Evolutionary conservation across 345 rosid species (phyloP), one percentile per base, ranked within the genome.

Genomic region (Pistacia vera): DNA sequence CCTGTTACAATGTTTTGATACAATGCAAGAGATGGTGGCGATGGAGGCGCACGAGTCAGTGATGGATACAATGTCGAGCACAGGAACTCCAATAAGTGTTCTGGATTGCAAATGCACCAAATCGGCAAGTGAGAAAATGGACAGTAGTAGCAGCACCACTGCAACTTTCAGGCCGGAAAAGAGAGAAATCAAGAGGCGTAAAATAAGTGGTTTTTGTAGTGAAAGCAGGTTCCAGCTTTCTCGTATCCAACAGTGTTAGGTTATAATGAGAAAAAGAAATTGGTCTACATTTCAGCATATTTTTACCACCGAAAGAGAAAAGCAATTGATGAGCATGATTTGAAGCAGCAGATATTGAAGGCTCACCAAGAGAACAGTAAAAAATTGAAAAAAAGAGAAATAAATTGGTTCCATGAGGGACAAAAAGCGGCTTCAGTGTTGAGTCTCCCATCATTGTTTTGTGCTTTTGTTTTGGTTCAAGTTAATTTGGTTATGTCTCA

Each of bases 11-110:
- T 85, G 92, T 81, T 84, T 72, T n/a, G 74, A 76, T 60, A 75
- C 75, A 35, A 44, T 87, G 85, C 83, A 82, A 76, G 86, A 83
- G 49, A 84, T 83, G 84, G 85, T 76, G 79, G 81, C 65, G 44
- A 80, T 58, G 49, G 80, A 76, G 51, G 71, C 60, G 30, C 58
- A 73, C 72, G 85, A 81, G 66, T 81, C 84, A 9, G 25, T 71
- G 11, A 64, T 73, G 18, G 85, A 86, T 18, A 63, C 70, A 25
- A 28, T 70, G 52, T 85, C 88, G 9, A 84, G 83, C 66, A 78
- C 87, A 35, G 75, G 81, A 82, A 88, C 93, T 0, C 87, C 91
- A 56, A 57, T 69, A 12, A 81, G 86, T 38, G 84, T 90, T 63
- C 79, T 86, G 62, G 90, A 88, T 63, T 77, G 85, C 69, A 73